Evolutionary conservation across 2,329 filamentous ascomycete genomes (phyloP).

Genomic region (Tolypocladium inflatum): DNA sequence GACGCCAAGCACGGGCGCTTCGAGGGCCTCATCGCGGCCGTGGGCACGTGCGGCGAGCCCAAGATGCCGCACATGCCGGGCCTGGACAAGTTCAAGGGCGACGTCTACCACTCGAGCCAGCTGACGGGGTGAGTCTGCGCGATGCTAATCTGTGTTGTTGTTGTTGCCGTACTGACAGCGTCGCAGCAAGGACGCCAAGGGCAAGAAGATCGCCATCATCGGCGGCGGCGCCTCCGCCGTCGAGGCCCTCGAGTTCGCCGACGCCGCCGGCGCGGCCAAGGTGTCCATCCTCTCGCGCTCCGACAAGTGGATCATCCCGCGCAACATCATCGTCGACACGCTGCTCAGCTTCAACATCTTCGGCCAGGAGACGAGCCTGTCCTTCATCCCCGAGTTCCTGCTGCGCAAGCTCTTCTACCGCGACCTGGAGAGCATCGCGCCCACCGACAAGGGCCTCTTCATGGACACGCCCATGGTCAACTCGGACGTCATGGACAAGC

Average conservation of each 20-base stretch:
- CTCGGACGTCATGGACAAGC: conserved; percentile 66
- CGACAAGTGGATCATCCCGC: conserved; percentile 82
- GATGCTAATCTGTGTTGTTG: not conserved
- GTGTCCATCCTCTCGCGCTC: conserved; percentile 66
- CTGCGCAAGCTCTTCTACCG: conserved; percentile 75
- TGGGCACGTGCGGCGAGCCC: conserved; percentile 72
- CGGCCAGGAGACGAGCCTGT: conserved; percentile 65
- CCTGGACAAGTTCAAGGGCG: conserved; percentile 63
- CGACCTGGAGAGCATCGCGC: conserved; percentile 65
- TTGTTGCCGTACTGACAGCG: conserved; percentile 10
- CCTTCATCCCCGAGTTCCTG: conserved; percentile 68
- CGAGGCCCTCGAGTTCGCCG: conserved; percentile 73
- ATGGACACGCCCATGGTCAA: conserved; percentile 84
- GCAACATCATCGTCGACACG: conserved; percentile 65
- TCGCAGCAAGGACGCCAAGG: conserved; percentile 53
- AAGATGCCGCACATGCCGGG: conserved; percentile 63
- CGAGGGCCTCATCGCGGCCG: conserved; percentile 67
- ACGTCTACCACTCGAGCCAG: conserved; percentile 66
- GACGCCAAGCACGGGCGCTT: conserved; percentile 60
- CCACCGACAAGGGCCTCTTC: conserved; percentile 63
- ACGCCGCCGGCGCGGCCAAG: conserved; percentile 54
- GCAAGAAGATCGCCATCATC: conserved; percentile 67
- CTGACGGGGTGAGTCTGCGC: conserved; percentile 45
- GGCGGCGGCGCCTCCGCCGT: conserved; percentile 75
- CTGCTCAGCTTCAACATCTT: conserved; percentile 71